A percentile compares a stretch with the other conserved stretches of the same genome.
Evolutionary conservation across 176 grass and related monocot species (phyloP).

Genomic region (Pharus latifolius): DNA sequence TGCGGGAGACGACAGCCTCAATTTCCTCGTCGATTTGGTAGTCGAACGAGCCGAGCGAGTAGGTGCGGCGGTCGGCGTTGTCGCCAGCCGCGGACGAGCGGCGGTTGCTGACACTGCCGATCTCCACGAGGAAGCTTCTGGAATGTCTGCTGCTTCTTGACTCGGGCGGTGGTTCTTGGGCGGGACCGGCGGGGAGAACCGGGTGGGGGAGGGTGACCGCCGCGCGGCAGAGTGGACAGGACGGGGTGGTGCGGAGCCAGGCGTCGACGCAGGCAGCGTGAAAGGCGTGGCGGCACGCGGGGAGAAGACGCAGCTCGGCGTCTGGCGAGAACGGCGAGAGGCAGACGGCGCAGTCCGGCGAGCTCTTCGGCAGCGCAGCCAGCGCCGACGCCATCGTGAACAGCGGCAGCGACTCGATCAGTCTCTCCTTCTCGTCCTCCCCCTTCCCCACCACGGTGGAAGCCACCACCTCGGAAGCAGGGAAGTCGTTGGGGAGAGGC

Average conservation of each 20-base stretch:
- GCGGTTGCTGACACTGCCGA: slow-evolving; percentile 69
- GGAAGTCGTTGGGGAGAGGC: too few species aligned
- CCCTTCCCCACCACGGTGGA: neutral
- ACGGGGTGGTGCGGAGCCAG: slow-evolving; percentile 73
- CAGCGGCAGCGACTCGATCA: slow-evolving; percentile 80
- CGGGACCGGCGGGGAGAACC: slow-evolving; percentile 31
- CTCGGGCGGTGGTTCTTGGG: neutral
- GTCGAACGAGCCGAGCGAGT: slow-evolving; percentile 79
- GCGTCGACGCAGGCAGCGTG: slow-evolving; percentile 81
- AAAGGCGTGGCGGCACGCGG: slow-evolving; percentile 86
- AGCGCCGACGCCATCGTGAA: slow-evolving; percentile 73
- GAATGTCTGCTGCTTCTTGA: neutral
- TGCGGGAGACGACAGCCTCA: slow-evolving; percentile 60
- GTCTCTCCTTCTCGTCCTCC: slow-evolving; percentile 25
- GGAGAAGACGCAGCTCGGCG: slow-evolving; percentile 76
- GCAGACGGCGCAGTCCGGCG: slow-evolving; percentile 87
- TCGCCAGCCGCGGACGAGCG: neutral
- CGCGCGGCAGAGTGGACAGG: slow-evolving; percentile 88
- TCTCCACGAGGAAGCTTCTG: slow-evolving; percentile 66
- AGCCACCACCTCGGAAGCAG: neutral
- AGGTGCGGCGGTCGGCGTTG: slow-evolving; percentile 29
- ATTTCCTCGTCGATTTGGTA: slow-evolving; percentile 88
- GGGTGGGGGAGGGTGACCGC: slow-evolving; percentile 43
- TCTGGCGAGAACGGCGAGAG: slow-evolving; percentile 67
- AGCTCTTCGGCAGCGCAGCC: slow-evolving; percentile 54